Evolutionary conservation across 192 early-diverging fungal species (phyloP).

Genomic region (Phycomyces nitens): DNA sequence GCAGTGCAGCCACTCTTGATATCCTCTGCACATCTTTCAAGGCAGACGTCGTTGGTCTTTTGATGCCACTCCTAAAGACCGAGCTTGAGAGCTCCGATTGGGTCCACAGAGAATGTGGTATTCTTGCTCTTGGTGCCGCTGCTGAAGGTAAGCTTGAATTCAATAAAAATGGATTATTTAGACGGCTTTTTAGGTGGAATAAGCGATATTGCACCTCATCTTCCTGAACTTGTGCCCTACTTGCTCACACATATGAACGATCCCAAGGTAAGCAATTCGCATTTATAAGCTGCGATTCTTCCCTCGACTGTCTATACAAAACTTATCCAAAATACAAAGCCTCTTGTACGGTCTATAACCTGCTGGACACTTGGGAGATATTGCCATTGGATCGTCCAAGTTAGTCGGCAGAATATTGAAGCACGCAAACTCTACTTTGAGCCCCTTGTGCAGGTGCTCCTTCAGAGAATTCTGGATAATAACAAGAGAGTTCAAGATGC

Average conservation of each 20-base stretch:
- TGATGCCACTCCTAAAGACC: conserved; percentile 85
- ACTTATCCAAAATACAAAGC: conserved; percentile 38
- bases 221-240: conserved; percentile 83
- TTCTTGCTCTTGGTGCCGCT: conserved; percentile 95
- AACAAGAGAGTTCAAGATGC: conserved; percentile 99
- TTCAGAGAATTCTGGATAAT: conserved; percentile 82
- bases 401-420: conserved; percentile 24
- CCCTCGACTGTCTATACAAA: background rate
- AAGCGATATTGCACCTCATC: conserved; percentile 83
- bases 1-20: conserved; percentile 94
- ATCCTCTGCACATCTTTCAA: conserved; percentile 89
- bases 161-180: background rate
- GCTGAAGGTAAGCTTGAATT: conserved; percentile 64
- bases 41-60: conserved; percentile 74
- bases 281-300: too few species aligned
- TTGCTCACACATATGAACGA: conserved; percentile 78
- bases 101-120: conserved; percentile 90
- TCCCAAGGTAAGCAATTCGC: conserved; percentile 55
- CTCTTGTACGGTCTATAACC: conserved; percentile 93
- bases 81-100: conserved; percentile 84
- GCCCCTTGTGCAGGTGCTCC: conserved; percentile 76
- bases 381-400: conserved; percentile 25
- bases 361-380: conserved; percentile 99
- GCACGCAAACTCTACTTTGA: conserved; percentile 68
- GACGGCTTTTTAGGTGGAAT: conserved; percentile 52